A percentile compares a stretch with the other conserved stretches of the same genome.
phyloP scores from a whole-genome alignment of 306 rosid genomes.

The Sicyos edulis region DNA sequence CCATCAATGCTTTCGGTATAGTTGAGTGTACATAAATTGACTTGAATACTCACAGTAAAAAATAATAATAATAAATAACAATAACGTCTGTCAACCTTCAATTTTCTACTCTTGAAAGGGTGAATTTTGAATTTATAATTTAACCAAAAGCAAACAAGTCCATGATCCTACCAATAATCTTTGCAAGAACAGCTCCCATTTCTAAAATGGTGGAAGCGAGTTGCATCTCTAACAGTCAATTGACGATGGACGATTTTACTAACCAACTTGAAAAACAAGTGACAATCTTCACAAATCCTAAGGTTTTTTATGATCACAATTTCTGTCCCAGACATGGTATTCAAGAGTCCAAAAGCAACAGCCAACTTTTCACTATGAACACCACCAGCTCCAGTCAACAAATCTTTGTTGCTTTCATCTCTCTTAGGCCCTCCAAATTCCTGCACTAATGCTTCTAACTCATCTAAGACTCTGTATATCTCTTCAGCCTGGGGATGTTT shows the following conservation, averaged over 20 bases:
- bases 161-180: conserved; percentile 59
- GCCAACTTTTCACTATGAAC: conserved; percentile 82
- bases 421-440: conserved; percentile 28
- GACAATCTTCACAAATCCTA: conserved; percentile 79
- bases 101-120: too few relatives aligned
- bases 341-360: conserved; percentile 58
- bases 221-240: conserved; percentile 73
- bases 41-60: too few relatives aligned
- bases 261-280: conserved; percentile 61
- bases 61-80: too few relatives aligned
- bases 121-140: too few relatives aligned
- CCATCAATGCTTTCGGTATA: too few relatives aligned
- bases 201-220: conserved; percentile 81
- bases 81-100: too few relatives aligned
- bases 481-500: conserved; percentile 44
- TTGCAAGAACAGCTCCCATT: conserved; percentile 79
- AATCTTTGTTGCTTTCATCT: conserved; percentile 38
- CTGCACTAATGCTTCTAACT: conserved; percentile 47
- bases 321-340: conserved; percentile 47
- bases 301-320: conserved; percentile 73
- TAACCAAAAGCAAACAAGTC: too few relatives aligned
- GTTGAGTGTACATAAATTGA: too few relatives aligned
- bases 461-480: conserved; percentile 50
- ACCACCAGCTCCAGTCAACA: conserved; percentile 29
- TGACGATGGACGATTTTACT: conserved; percentile 69